Evolutionary conservation across 306 rosid genomes (phyloP), one percentile per base, ranked within the genome.

Genomic region (Nissolia schottii): DNA sequence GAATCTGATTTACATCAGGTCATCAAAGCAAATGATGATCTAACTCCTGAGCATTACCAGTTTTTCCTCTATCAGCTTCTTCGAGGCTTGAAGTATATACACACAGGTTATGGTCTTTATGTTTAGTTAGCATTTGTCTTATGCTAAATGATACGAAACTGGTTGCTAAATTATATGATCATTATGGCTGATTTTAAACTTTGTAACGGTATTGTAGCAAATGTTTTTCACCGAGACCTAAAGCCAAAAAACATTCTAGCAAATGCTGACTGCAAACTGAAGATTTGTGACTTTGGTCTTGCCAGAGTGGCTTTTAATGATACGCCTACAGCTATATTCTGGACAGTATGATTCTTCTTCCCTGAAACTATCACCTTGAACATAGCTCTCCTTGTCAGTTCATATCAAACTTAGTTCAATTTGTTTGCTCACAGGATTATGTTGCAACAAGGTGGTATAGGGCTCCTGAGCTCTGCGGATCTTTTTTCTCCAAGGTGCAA

Each of bases 401-500:
- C 37, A 31, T n/a, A n/a, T 49, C 73, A 66, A 51, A 18, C 57
- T 80, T 56, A 57, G 45, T 76, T 50, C 60, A 5, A 15, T 70
- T 75, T 76, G 71, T 84, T 76, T 61, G 31, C 40, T 67, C 65
- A 46, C 85, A 95, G 99, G 99, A 95, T 75, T 95, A 95, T 74
- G 99, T 91, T 58, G 97, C 99, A 51, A 95, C 99, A 29, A 88
- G 99, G 81, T 95, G 99, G 99, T 95, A 95, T 73, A 88, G 99
- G 83, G 99, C 99, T 71, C 99, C 99, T 51, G 99, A 95, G 76
- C 81, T 95, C 84, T 95, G 99, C 55, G 99, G 99, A 66, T 95
- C 99, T 19, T 95, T 95, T 87, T 91, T 95, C 80, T 95, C 99
- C 45, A 95, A 92, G 99, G 97, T 95, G 70, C 77, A 61, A 43